These are phyloP conservation scores for Mucuna pruriens DNA, from an alignment of 306 rosid species.

Conservation along the genomic window DNA sequence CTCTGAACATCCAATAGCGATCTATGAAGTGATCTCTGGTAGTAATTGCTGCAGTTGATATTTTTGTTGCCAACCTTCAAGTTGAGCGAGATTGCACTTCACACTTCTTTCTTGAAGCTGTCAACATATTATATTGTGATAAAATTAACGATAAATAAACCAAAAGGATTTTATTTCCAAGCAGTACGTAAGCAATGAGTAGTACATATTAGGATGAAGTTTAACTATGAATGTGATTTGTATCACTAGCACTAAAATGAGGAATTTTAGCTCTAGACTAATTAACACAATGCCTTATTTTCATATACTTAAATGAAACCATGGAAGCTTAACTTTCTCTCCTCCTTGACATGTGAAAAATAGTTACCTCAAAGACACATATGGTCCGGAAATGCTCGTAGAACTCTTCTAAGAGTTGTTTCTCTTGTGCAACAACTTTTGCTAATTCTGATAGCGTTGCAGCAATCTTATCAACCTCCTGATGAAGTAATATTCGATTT, in stretches of 20 bases:
- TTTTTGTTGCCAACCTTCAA: conserved; percentile 43
- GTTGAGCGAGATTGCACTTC: conserved; percentile 59
- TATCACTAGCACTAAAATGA: background rate
- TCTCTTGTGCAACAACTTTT: conserved; percentile 67
- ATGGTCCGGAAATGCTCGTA: conserved; percentile 52
- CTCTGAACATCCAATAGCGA: conserved; percentile 8
- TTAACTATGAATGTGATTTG: background rate
- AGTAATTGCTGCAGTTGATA: conserved; percentile 13
- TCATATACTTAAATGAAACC: background rate
- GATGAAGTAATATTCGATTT: conserved; percentile 20
- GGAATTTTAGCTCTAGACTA: background rate
- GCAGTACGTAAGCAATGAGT: background rate
- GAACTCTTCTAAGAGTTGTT: conserved; percentile 65
- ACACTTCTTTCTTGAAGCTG: conserved; percentile 70
- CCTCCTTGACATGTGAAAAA: background rate
- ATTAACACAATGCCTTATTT: background rate
- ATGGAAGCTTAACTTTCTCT: background rate
- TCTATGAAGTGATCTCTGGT: conserved; percentile 28
- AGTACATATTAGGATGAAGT: background rate
- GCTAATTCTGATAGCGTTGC: conserved; percentile 65
- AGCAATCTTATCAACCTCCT: conserved; percentile 61
- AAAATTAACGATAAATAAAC: background rate
- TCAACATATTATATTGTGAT: background rate
- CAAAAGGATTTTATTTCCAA: background rate
- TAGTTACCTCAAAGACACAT: conserved; percentile 64